Evolutionary conservation across 768 basidiomycete genomes (phyloP), one percentile per base, ranked within the genome.

Genomic region (Hysterangium stoloniferum): DNA sequence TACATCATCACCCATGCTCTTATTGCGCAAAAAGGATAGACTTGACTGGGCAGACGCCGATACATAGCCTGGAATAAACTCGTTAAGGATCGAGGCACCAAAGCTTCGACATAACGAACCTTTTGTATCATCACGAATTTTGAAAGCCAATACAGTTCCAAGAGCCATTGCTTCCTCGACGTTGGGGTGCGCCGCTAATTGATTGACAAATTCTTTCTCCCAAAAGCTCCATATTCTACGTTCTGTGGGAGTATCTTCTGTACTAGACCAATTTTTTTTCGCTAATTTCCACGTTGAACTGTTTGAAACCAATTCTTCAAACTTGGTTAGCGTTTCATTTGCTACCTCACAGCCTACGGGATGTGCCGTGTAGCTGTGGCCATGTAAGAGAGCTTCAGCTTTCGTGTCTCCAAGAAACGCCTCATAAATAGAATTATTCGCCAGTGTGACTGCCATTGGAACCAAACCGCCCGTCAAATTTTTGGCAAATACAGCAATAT

Each of bases 331-430:
- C 3, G 92, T 79, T 65, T 82, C 79, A 57, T 84, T 83, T 1
- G 95, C 95, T 11, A 96, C 88, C 55, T 87, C 84, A 65, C 95
- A 97, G 0, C 92, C 95, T 33, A 96, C 74, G 0, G 95, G 79
- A 62, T 96, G 89, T 2, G 95, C 95, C 0, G 91, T 96, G 64
- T 98, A 98, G 51, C 87, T 91, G 64, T 98, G 95, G 0, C 95
- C 95, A 54, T 98, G 95, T 2, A 97, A 70, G 12, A 98, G 69
- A 13, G 95, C 92, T 54, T 87, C 79, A n/a, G 74, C 75, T 64
- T 97, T 97, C 31, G 72, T 73, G 29, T 77, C 73, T 29, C 87
- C 77, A 32, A 76, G 66, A 68, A 97, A 97, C 1, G 86, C 80
- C 19, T 76, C 64, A 71, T 93, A 98, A 31, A 97, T 80, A 3